Base-by-base conservation (phyloP, 257 asterid genomes). In the Nicotiana obtusifolia region DNA sequence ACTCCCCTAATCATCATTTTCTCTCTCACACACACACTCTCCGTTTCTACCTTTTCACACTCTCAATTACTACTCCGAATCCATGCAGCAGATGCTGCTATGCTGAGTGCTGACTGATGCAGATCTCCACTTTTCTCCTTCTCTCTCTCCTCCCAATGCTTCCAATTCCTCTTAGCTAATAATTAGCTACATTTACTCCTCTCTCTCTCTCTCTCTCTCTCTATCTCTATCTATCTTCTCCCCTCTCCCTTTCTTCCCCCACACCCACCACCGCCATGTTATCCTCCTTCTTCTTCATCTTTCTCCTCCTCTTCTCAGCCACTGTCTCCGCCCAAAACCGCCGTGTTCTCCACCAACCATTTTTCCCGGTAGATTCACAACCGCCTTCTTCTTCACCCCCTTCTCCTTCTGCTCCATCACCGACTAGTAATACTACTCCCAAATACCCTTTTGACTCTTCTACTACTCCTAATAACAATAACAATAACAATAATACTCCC, bases 321-420 rank as follows among this genome's bases (percentile, higher is more conserved):
- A 3, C 78, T 77, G 69, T 59, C 83, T 30, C 82, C 78, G 26
- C 56, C 81, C 82, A 57, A 81, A 82, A 53, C 89, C 97, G 97
- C 86, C 96, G 94, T 76, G 84, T 88, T 79, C 96, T 93, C 76
- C 97, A 93, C 89, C 92, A 91, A 62, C 93, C 96, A 14, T 87
- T 91, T 87, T 83, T 83, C 73, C 92, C 96, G 0, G 78, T 77
- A 62, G 92, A 86, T 57, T 73, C 91, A 1, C 83, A 76, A 10
- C 91, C 88, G 35, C 91, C 91, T 3, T 54, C 66, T 31, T 64
- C 84, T 14, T 83, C 89, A 1, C 88, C 94, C 0, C 92, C 95
- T 7, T 67, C 90, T 8, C 85, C 94, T 5, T 13, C 90, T 5
- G 84, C 90, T 7, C 76, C 78, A 53, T 28, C 85, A 56, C 49